Evolutionary conservation across 2,329 filamentous ascomycete species (phyloP), one percentile per base, ranked within the genome.

Genomic region (Lachnellula willkommii): DNA sequence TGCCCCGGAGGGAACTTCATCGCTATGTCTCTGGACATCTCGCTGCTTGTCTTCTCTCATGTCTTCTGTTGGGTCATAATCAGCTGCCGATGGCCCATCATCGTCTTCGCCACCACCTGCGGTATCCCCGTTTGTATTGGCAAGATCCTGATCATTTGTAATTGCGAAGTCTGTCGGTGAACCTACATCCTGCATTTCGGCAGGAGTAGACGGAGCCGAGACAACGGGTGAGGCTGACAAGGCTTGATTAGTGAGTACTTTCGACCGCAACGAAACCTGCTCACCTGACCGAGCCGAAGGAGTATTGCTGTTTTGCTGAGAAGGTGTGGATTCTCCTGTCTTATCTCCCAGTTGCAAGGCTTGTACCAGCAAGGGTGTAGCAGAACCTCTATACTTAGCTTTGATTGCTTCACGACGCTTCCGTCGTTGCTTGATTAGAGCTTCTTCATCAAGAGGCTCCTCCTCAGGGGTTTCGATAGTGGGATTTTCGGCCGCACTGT

Each of bases 11-110:
- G 77, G 72, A 50, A 81, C 66, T 40, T 82, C 79, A 55, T 82
- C 80, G 51, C 79, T 79, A 58, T 83, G 78, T 57, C 85, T 81
- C 64, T 83, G 78, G 62, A 85, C 84, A 65, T 89, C 84, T 55
- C 87, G 83, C 57, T 83, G 79, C 65, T 84, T 83, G 64, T 96
- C 91, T 70, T 95, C 89, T 69, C 87, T 79, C 88, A 93, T 94
- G 68, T 96, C 92, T 63, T 85, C 78, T 1, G 86, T 94, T 1
- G 92, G 92, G 68, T 96, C 90, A 69, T 96, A 96, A 71, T 96
- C 90, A 57, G 90, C 91, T 47, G 92, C 92, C n/a, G 91, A 96
- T 5, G 89, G 88, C 6, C 87, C 90, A 65, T 94, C 87, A 52
- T 81, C 80, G 47, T 83, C 81, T 60, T 56, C 65, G 58, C 46